These are phyloP conservation scores for Seminavis robusta DNA, from an alignment of 108 stramenopile species.

Conservation along the genomic window DNA sequence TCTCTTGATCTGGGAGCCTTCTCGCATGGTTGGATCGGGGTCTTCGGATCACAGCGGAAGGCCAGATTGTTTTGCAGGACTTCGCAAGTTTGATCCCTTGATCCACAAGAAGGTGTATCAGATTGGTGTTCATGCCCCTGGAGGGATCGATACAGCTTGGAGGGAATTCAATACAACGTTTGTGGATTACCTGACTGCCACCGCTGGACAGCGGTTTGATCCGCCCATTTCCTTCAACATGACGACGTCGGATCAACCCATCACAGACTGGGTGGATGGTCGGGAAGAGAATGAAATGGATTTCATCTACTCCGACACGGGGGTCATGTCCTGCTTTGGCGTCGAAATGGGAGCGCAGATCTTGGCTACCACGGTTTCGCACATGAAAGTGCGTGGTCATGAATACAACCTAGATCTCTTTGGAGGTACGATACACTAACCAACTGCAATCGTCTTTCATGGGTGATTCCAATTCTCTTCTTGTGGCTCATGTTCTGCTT, in stretches of 20 bases:
- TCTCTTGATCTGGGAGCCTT: too few species aligned
- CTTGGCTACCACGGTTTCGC: conserved; percentile 2
- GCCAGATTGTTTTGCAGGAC: too few species aligned
- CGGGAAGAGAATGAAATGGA: conserved; percentile 9
- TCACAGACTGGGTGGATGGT: background rate
- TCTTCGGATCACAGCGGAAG: too few species aligned
- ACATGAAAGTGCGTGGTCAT: background rate
- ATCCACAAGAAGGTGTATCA: too few species aligned
- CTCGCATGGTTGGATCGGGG: too few species aligned
- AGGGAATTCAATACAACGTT: conserved; percentile 1
- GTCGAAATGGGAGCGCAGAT: conserved; percentile 3
- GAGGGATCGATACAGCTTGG: background rate
- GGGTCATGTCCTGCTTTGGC: conserved; percentile 12
- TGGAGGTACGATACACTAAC: too few species aligned
- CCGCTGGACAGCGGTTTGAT: conserved; percentile 12
- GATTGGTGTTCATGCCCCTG: background rate
- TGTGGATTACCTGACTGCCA: conserved; percentile 14
- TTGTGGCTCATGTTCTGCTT: too few species aligned
- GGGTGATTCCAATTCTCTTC: too few species aligned
- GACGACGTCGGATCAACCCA: background rate
- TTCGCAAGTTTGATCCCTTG: too few species aligned
- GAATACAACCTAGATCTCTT: background rate
- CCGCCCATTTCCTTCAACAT: conserved; percentile 13
- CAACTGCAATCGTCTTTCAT: too few species aligned
- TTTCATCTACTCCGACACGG: conserved; percentile 15